Evolutionary conservation across 2,329 filamentous ascomycete species (phyloP).

Genomic region (Lachnellula occidentalis): DNA sequence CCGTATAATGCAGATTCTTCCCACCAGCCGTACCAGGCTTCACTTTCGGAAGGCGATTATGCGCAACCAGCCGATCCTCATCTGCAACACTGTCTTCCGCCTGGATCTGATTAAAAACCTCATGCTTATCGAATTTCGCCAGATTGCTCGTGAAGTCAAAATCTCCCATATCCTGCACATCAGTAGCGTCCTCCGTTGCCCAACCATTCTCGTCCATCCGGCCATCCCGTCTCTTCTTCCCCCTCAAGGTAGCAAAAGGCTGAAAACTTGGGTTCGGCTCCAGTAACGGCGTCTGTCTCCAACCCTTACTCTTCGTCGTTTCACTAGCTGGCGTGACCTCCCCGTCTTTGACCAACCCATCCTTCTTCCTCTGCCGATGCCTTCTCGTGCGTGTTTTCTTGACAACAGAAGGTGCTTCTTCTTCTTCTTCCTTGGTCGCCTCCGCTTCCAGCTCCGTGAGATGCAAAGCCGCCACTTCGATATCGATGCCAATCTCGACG

Average conservation of each 20-base stretch:
- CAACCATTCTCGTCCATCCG: constrained; percentile 67
- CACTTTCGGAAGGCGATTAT: constrained; percentile 63
- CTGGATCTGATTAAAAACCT: constrained; percentile 85
- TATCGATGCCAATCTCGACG: constrained; percentile 22
- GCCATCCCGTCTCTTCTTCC: constrained; percentile 41
- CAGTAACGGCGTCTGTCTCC: constrained; percentile 62
- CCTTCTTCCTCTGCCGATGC: constrained; percentile 34
- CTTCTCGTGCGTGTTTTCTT: constrained; percentile 39
- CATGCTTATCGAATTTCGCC: constrained; percentile 90
- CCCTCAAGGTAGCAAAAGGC: constrained; percentile 57
- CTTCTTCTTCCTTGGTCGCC: constrained; percentile 6
- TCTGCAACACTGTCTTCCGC: constrained; percentile 87
- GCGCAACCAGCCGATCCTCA: constrained; percentile 80
- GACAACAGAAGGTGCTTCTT: constrained; percentile 16
- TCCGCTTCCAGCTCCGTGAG: constrained; percentile 24
- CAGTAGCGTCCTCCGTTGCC: constrained; percentile 93
- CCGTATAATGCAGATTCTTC: constrained; percentile 86
- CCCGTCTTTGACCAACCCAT: constrained; percentile 30
- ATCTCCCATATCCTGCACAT: constrained; percentile 87
- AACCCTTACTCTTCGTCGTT: constrained; percentile 53
- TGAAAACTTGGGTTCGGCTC: constrained; percentile 59
- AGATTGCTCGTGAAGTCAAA: constrained; percentile 90
- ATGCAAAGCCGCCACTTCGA: constrained; percentile 13
- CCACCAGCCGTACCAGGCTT: constrained; percentile 68
- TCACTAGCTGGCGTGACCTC: constrained; percentile 40